These are phyloP conservation scores for Scutellaria barbata DNA, from an alignment of 257 asterid species.

Conservation along the genomic window DNA sequence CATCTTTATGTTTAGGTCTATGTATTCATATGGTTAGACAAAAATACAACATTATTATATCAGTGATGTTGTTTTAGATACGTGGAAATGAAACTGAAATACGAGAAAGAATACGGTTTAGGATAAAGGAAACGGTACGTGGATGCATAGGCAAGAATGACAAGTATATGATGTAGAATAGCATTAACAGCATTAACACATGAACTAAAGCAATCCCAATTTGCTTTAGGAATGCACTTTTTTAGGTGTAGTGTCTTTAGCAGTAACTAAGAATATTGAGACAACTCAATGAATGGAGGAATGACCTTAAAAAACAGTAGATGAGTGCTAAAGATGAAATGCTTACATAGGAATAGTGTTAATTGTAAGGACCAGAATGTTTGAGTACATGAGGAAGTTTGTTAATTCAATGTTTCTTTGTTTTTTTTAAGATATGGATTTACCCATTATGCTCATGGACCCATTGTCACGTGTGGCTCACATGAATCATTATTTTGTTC, in stretches of 20 bases:
- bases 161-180: conserved; percentile 34
- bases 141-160: conserved; percentile 36
- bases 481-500: neutral
- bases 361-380: conserved; percentile 42
- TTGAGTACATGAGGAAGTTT: conserved; percentile 35
- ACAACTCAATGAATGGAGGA: conserved; percentile 34
- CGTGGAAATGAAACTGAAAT: too few relatives aligned
- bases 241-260: conserved; percentile 29
- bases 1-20: too few relatives aligned
- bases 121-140: neutral
- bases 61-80: too few relatives aligned
- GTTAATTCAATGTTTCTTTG: conserved; percentile 17
- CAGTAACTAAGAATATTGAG: conserved; percentile 30
- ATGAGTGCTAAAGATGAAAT: conserved; percentile 24
- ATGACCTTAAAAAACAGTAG: neutral
- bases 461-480: conserved; percentile 42
- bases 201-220: conserved; percentile 23
- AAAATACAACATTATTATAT: too few relatives aligned
- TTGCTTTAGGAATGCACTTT: conserved; percentile 27
- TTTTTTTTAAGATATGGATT: conserved; percentile 14
- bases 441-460: conserved; percentile 28
- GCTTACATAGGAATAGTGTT: conserved; percentile 32
- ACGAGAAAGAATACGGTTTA: neutral
- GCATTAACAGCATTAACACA: conserved; percentile 22
- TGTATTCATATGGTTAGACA: too few relatives aligned